Evolutionary conservation across 306 rosid genomes (phyloP).

Genomic region (Chamaecrista fasciculata): DNA sequence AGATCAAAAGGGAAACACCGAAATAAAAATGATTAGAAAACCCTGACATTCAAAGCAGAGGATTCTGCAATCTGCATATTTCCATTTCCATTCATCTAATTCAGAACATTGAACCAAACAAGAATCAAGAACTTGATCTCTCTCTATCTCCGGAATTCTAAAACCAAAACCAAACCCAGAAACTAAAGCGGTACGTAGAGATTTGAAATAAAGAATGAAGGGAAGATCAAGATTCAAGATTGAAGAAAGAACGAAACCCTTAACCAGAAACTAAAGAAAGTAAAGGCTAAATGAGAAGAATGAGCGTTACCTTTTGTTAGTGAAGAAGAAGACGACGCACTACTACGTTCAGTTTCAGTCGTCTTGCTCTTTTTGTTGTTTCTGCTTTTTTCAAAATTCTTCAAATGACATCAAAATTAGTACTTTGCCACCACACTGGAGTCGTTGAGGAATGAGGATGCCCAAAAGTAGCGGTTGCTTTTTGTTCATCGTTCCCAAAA

Average conservation of each 20-base stretch:
- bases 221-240: background rate
- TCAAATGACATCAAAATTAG: constrained; percentile 11
- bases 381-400: background rate
- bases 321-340: background rate
- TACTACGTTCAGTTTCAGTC: background rate
- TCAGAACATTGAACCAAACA: background rate
- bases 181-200: background rate
- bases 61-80: background rate
- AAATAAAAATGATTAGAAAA: background rate
- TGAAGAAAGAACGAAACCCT: constrained; percentile 1
- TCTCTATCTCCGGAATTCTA: constrained; percentile 3
- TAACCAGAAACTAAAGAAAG: constrained; percentile 25
- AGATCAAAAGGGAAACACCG: background rate
- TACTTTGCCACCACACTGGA: constrained; percentile 19
- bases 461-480: constrained; percentile 33
- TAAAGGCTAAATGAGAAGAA: too few relatives aligned
- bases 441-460: constrained; percentile 30
- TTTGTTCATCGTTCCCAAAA: constrained; percentile 7
- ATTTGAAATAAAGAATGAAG: background rate
- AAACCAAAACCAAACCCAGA: background rate
- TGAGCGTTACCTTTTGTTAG: constrained; percentile 5
- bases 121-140: background rate
- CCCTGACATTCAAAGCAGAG: background rate
- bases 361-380: background rate
- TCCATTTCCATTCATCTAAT: background rate